These are phyloP conservation scores for Prunus yedoensis DNA, from an alignment of 331 rosid genomes.

Conservation along the genomic window DNA sequence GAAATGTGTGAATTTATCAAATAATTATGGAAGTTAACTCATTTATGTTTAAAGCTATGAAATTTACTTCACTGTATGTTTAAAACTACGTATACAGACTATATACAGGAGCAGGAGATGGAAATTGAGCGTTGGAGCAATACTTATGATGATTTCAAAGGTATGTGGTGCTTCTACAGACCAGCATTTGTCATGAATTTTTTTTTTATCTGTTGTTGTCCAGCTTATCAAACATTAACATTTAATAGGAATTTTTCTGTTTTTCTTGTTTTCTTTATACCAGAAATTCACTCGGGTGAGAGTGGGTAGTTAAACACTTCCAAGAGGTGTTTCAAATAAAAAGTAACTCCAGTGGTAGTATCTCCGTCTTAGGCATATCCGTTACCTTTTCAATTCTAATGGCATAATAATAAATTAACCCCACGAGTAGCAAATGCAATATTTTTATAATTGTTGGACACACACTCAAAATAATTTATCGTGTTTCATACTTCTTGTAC, in stretches of 20 bases:
- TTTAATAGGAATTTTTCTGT: slow-evolving; percentile 24
- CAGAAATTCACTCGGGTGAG: slow-evolving; percentile 95
- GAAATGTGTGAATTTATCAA: background rate
- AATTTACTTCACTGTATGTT: background rate
- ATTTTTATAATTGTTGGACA: background rate
- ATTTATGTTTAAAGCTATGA: background rate
- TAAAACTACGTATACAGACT: slow-evolving; percentile 41
- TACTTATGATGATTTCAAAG: slow-evolving; percentile 94
- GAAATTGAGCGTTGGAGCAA: slow-evolving; percentile 97
- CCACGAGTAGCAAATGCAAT: background rate
- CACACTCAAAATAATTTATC: background rate
- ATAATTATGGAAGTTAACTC: background rate
- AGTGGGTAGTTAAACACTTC: slow-evolving; percentile 86
- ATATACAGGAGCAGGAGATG: slow-evolving; percentile 89
- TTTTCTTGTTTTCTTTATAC: slow-evolving; percentile 23
- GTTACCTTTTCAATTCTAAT: background rate
- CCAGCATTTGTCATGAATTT: background rate
- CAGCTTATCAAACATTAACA: background rate
- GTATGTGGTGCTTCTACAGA: slow-evolving; percentile 32
- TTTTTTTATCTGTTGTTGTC: background rate
- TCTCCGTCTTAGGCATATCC: background rate
- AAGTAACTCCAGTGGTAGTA: slow-evolving; percentile 66
- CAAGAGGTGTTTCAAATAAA: slow-evolving; percentile 76
- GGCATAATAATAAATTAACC: background rate
- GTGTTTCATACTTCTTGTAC: background rate